Base-by-base conservation (phyloP, 345 rosid species). In the Gossypium longicalyx region DNA sequence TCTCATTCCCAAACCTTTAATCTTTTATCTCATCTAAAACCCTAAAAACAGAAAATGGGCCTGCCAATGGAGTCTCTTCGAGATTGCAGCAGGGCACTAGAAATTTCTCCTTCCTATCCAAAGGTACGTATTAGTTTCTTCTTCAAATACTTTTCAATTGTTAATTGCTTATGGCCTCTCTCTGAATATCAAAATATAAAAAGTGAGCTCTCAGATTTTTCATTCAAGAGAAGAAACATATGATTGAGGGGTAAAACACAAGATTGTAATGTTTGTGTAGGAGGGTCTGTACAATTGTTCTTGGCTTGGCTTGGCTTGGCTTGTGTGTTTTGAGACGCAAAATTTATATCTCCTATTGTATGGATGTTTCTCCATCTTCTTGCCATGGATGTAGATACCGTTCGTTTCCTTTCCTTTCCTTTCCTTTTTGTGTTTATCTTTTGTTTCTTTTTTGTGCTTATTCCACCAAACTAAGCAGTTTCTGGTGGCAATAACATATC, bases 61-160 rank as follows among this genome's bases (percentile, higher is more conserved):
- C 81, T 81, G 34, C 53, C 79, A 17, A 52, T 63, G 76, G 96
- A 93, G 86, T 82, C 93, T 79, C 67, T 86, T 41, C 85, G 86
- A 68, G 97, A 93, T 72, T 91, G 96, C 77, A 86, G 84, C 67
- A 88, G 97, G 27, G 96, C 94, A 69, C 84, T 93, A 62, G 86
- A 82, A 45, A 86, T 92, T 72, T 89, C 85, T 77, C 88, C 91
- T 72, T 74, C 44, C 58, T 93, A 91, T 82, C 77, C 91, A 11
- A 93, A 93, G 98, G 98, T 89, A 77, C 76, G n/a, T 67, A 48
- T 52, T 10, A 7, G 11, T 4, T 13, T 51, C 71, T 44, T 51
- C 54, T 66, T 66, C 29, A 13, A 34, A 62, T 62, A 16, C 45
- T 34, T 62, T 34, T 41, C 22, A 8, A n/a, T 16, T 34, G 38